Evolutionary conservation across 2,329 filamentous ascomycete species (phyloP), one percentile per base, ranked within the genome.

Genomic region (Clonostachys chloroleuca): DNA sequence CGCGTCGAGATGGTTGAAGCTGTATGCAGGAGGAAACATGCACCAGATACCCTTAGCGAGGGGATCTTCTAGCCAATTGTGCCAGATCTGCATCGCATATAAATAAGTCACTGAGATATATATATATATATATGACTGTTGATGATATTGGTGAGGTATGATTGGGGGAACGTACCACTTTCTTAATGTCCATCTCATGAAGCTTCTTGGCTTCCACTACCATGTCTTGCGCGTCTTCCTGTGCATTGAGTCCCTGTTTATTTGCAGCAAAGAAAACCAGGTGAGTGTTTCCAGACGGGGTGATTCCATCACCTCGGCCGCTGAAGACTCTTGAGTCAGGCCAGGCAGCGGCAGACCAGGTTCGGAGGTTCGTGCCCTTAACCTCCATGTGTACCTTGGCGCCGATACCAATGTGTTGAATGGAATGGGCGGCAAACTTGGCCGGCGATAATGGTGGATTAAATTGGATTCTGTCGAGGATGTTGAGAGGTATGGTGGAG

Each of bases 11-110:
- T 60, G 60, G 40, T 57, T 57, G 10, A 55, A 53, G 47, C 59
- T 54, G 43, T 50, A 59, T 5, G 48, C 51, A 3, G 57, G 49
- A 1, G 30, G 43, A 44, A 49, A 60, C 51, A 50, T 58, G 2
- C 52, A 49, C 12, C 47, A 46, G 5, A 47, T 49, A 8, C 52
- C 57, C n/a, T 53, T 43, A 10, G 59, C 47, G 17, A 49, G 58
- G 3, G 56, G 54, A 42, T 62, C 59, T 9, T 51, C 50, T 20
- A 45, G 44, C 58, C 57, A 62, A 47, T 61, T 52, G 40, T 60
- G 59, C 5, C 47, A 55, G 53, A 36, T 48, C 50, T 10, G 36
- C 13, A 37, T 24, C 20, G 20, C 20, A 24, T 24, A 8, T 6
- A 24, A 24, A 24, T 24, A 24, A 24, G 20, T 24, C 5, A 24